Base-by-base conservation (phyloP, 495 filamentous ascomycete species). In the Neohortaea acidophila region DNA sequence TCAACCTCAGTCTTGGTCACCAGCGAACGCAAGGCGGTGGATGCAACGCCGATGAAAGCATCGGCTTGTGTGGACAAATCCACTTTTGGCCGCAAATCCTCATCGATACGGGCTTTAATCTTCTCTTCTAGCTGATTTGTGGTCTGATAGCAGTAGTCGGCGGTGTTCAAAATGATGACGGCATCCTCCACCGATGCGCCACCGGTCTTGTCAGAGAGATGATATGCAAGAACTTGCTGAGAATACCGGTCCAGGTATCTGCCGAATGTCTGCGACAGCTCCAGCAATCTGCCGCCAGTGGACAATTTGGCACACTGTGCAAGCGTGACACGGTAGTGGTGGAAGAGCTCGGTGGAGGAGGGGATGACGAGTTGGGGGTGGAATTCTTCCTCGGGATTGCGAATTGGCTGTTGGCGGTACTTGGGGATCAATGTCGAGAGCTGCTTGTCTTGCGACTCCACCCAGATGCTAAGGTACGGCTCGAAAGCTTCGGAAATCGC, bases 401-500 rank as follows among this genome's bases (percentile, higher is more conserved):
- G 69, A 17, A 91, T 64, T 2, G 85, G 81, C 49, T 93, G 84
- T 36, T 72, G 71, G 36, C 81, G 81, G 59, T 96, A 96, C 58
- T 77, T 84, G 2, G 84, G 86, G 38, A 97, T 79, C 62, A 94
- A 74, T 4, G 67, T 64, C 9, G 84, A 79, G 20, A 97, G 65
- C 43, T 91, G 76, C 64, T 79, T 85, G 52, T 94, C 89, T 58
- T 96, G 89, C 20, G 81, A 82, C 43, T 96, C 89, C 17, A 97
- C 86, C 89, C 89, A 97, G 8, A 94, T 64, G 53, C 84, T 93
- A 27, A 97, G 67, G 56, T 96, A 96, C 8, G 89, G 89, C 54
- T 96, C 89, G 44, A 97, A 97, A 1, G 89, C 89, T 41, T 93
- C 85, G 0, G 89, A 97, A 48, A 97, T 94, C 6, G 82, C 79